Conservation (phyloP, 768 basidiomycete genomes). For the Gelatoporia subvermispora region DNA sequence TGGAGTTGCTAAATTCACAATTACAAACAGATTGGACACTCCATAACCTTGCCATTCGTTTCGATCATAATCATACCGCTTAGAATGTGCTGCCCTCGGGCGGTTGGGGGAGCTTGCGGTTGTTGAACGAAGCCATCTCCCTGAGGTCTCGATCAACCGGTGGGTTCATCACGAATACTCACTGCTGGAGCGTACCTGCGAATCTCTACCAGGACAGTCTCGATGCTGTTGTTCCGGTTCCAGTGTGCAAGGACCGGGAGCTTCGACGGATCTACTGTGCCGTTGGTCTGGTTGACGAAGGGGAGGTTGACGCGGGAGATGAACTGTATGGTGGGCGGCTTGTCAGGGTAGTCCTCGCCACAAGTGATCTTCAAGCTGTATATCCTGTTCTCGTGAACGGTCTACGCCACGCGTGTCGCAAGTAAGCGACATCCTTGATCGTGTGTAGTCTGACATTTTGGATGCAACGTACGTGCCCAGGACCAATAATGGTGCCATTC, state of each 20-base stretch:
- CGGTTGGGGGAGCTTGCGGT: constrained; percentile 93
- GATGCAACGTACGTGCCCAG: constrained; percentile 73
- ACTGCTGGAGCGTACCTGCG: constrained; percentile 59
- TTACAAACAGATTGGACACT: constrained; percentile 10
- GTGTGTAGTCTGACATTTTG: not conserved
- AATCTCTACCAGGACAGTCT: constrained; percentile 89
- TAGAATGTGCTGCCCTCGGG: constrained; percentile 78
- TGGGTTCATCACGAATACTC: not conserved
- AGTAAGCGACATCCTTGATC: constrained; percentile 11
- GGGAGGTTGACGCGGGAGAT: constrained; percentile 89
- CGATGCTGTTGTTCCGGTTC: constrained; percentile 74
- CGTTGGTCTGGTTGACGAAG: constrained; percentile 72
- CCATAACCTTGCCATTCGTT: constrained; percentile 1
- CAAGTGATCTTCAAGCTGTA: constrained; percentile 92
- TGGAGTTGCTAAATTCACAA: constrained; percentile 16
- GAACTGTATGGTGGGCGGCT: constrained; percentile 79
- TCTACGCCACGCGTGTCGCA: constrained; percentile 41
- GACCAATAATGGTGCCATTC: constrained; percentile 99
- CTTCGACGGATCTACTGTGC: constrained; percentile 72
- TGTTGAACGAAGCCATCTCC: constrained; percentile 91
- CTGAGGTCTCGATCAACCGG: constrained; percentile 37
- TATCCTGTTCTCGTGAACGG: constrained; percentile 98
- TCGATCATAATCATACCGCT: not conserved
- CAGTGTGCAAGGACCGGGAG: constrained; percentile 72
- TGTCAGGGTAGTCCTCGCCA: constrained; percentile 69